Base-by-base conservation (phyloP, 2,329 filamentous ascomycete genomes). In the Colletotrichum sublineola region DNA sequence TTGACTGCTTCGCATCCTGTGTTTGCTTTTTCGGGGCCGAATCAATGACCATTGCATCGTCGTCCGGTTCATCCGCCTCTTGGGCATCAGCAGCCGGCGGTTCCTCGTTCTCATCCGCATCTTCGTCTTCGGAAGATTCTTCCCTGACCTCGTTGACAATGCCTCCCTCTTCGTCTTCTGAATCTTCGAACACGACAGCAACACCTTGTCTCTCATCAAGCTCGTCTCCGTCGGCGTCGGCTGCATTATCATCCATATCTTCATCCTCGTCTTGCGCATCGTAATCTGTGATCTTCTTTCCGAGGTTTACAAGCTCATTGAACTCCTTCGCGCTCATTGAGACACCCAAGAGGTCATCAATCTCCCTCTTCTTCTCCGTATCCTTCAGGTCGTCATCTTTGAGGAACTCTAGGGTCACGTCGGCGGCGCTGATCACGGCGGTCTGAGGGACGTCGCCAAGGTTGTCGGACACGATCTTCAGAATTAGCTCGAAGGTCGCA, bases 221-320 rank as follows among this genome's bases (percentile, higher is more conserved):
- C 80, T 98, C 95, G 40, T 89, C 92, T 57, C 92, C 88, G 74
- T 90, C 90, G 4, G 85, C 86, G 68, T 89, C 93, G 24, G 86
- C 89, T 31, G 86, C 88, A 70, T 89, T 92, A 77, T 92, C 91
- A 40, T 90, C 92, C 86, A 94, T 93, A 70, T 95, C 92, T 75
- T 97, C 96, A 74, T 98, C 95, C 42, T 98, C 96, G 75, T 98
- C 96, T 80, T 98, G 95, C 50, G 94, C 94, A 82, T 98, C 94
- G 82, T 98, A 99, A 81, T 99, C 96, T 62, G 96, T 99, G 75
- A 99, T 97, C 84, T 99, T 99, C 86, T 99, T 99, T 75, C 95
- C 94, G 55, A 99, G 85, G 79, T 98, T 99, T 67, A 98, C 92
- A 76, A 99, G 85, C 84, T 98, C 96, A 80, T 98, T 98, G 85